Percentiles rank a stretch among this genome's conserved stretches.
These are phyloP conservation scores for Colletotrichum chlorophyti DNA, from an alignment of 2,329 filamentous ascomycete species.

Conservation along the genomic window DNA sequence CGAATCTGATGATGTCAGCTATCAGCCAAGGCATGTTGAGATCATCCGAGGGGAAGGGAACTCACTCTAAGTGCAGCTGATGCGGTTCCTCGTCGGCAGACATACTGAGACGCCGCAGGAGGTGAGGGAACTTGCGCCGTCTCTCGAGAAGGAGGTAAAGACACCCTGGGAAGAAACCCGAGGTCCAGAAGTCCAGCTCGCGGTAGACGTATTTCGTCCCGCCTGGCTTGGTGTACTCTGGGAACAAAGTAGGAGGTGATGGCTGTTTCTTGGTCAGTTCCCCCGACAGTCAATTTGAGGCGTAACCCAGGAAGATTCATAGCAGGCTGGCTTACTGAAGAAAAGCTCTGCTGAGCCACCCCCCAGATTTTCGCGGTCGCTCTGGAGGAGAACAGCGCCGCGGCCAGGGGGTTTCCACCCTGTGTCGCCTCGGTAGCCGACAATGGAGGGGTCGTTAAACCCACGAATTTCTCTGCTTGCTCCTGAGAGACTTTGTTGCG, in stretches of 20 bases:
- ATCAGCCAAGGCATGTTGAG: background rate
- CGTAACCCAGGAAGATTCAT: too few species aligned
- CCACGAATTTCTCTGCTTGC: background rate
- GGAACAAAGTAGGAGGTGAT: conserved; percentile 35
- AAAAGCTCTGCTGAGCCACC: conserved; percentile 20
- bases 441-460: background rate
- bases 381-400: conserved; percentile 10
- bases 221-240: conserved; percentile 46
- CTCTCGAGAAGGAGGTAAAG: conserved; percentile 49
- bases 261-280: too few species aligned
- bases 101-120: background rate
- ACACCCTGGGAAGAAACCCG: conserved; percentile 54
- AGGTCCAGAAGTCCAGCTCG: conserved; percentile 52
- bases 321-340: background rate
- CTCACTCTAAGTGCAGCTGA: conserved; percentile 35
- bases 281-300: too few species aligned
- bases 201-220: conserved; percentile 46
- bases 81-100: conserved; percentile 27
- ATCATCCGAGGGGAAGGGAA: conserved; percentile 4
- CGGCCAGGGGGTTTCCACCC: background rate
- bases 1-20: conserved; percentile 26
- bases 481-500: background rate
- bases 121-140: conserved; percentile 34
- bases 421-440: background rate
- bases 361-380: conserved; percentile 23